Evolutionary conservation across 1,284 basidiomycete genomes (phyloP).

Genomic region (Ceratobasidium sp.): DNA sequence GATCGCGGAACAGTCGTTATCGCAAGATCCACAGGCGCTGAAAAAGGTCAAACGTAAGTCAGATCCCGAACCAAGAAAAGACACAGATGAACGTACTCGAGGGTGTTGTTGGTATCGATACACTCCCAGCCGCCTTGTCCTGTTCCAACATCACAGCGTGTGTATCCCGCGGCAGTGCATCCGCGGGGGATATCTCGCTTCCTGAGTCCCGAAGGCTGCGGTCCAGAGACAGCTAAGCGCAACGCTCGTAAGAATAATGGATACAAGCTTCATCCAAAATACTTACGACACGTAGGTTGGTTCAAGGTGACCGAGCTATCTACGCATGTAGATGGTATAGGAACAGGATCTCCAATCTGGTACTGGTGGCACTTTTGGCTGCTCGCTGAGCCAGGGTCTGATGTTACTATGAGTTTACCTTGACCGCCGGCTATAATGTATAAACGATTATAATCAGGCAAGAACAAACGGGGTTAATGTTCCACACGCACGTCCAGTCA

Average conservation of each 20-base stretch:
- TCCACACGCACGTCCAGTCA: slow-evolving; percentile 19
- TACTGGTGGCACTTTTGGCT: slow-evolving; percentile 21
- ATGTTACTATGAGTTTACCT: slow-evolving; percentile 25
- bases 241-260: neutral
- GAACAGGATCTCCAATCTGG: slow-evolving; percentile 13
- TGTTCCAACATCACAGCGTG: slow-evolving; percentile 16
- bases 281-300: slow-evolving; percentile 32
- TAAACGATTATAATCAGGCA: neutral
- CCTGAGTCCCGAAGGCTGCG: slow-evolving; percentile 10
- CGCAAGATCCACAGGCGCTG: slow-evolving; percentile 33
- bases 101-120: slow-evolving; percentile 19
- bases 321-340: slow-evolving; percentile 13
- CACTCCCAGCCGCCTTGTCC: slow-evolving; percentile 32
- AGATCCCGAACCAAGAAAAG: neutral
- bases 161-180: slow-evolving; percentile 3
- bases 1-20: slow-evolving; percentile 36
- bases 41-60: neutral
- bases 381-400: slow-evolving; percentile 18
- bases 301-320: slow-evolving; percentile 27
- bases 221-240: slow-evolving; percentile 1
- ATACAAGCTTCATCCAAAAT: neutral
- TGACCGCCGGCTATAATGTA: slow-evolving; percentile 14
- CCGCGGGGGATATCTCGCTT: slow-evolving; percentile 21
- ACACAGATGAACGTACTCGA: slow-evolving; percentile 9
- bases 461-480: neutral